A percentile compares a stretch with the other conserved stretches of the same genome.
Conservation (phyloP, 1,284 basidiomycete genomes). For the Papiliotrema flavescens region DNA sequence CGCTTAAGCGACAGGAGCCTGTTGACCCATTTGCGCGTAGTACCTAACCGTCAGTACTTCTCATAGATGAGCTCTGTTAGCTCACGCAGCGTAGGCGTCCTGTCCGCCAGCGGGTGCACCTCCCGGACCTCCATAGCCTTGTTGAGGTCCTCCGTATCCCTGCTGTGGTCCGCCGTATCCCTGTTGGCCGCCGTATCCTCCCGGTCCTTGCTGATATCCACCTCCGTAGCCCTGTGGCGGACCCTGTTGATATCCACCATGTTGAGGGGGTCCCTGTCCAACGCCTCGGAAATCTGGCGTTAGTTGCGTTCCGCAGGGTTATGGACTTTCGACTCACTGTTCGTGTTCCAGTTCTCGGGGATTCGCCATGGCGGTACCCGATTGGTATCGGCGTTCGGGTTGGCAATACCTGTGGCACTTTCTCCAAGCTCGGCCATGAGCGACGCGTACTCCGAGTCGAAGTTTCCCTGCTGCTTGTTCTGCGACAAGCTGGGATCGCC, state of each 20-base stretch:
- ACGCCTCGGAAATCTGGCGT: conserved; percentile 7
- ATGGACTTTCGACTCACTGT: conserved; percentile 22
- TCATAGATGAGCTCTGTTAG: neutral
- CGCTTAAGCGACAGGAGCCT: conserved; percentile 15
- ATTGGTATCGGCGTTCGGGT: conserved; percentile 45
- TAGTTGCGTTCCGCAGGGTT: neutral
- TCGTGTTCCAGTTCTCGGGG: conserved; percentile 50
- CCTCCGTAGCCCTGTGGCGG: conserved; percentile 22
- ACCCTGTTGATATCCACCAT: neutral
- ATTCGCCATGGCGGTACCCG: conserved; percentile 52
- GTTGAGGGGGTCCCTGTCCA: conserved; percentile 5
- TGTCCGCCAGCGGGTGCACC: conserved; percentile 13
- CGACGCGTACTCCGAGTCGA: conserved; percentile 96
- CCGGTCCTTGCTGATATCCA: conserved; percentile 11
- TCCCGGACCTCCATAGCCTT: conserved; percentile 1
- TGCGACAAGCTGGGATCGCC: conserved; percentile 48
- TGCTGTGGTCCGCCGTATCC: no score
- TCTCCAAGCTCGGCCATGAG: conserved; percentile 99
- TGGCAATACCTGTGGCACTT: conserved; percentile 44
- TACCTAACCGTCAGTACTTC: conserved; percentile 15
- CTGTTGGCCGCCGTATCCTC: conserved; percentile 8
- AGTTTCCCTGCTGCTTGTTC: conserved; percentile 51
- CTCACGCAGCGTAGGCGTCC: conserved; percentile 42
- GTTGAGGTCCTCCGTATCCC: neutral
- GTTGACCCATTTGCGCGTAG: conserved; percentile 34